Base-by-base conservation (phyloP, 306 rosid genomes). In the Leucaena leucocephala region DNA sequence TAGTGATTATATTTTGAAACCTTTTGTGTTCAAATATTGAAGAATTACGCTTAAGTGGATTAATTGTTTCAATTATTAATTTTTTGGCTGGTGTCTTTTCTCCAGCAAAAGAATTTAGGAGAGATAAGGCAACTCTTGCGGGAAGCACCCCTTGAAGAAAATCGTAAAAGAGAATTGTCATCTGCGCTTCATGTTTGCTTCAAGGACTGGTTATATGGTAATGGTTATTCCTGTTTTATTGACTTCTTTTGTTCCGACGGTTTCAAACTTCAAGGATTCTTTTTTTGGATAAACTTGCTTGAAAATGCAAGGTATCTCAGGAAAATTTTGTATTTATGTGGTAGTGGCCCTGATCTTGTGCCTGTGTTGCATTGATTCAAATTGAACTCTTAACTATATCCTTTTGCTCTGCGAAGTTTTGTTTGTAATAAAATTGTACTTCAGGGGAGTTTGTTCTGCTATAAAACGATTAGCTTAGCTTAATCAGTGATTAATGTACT, bases 141-240 rank as follows among this genome's bases (percentile, higher is more conserved):
- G 72, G 99, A 96, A 84, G 91, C 94, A 68, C 87, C 97, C 14
- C 94, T 96, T 49, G 98, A 96, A 85, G 99, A 96, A 64, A 91
- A 76, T 72, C 95, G 94, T 22, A 93, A 87, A 80, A 89, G 91
- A 45, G 99, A 96, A 78, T 82, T 96, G 80, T 93, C 98, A 62
- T 87, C 90, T 44, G 99, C 99, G 0, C 94, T 96, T 57, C 99
- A 96, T 77, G 92, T 91, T 70, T 89, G 90, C 85, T 96, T 96
- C 85, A 96, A 89, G 86, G 99, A 96, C 80, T 96, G 99, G 99
- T 85, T 96, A 86, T 93, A 96, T 71, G 99, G 98, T 96, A 91
- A 85, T 68, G 44, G 10, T 71, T 78, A 14, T 68, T 67, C 39
- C 38, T 66, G 71, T 12, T 65, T 46, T 42, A 45, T 38, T 43